These are phyloP conservation scores for Neopestalotiopsis clavispora DNA, from an alignment of 2,329 filamentous ascomycete genomes.

Conservation along the genomic window DNA sequence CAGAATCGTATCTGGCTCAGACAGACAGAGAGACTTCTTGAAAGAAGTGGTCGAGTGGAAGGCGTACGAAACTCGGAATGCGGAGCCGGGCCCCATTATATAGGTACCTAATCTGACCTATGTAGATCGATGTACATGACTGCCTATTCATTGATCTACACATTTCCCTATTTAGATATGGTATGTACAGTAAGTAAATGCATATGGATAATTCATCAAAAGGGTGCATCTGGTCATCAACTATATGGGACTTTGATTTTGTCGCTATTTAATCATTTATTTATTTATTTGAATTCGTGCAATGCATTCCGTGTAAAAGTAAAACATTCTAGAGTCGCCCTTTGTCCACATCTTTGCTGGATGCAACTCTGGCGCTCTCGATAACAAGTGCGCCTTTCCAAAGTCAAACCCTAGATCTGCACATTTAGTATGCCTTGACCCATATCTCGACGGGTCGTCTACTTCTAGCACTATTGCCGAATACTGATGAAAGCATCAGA, in stretches of 20 bases:
- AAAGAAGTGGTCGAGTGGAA: background rate
- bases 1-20: background rate
- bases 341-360: background rate
- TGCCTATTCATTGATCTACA: too few species aligned
- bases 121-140: too few species aligned
- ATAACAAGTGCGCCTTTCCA: background rate
- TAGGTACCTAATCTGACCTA: too few species aligned
- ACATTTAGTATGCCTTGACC: background rate
- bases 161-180: too few species aligned
- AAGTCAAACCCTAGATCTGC: constrained; percentile 2
- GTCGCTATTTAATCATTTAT: background rate
- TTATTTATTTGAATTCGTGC: background rate
- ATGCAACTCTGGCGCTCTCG: background rate
- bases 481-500: background rate
- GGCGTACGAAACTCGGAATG: background rate
- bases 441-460: background rate
- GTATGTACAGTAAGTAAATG: too few species aligned
- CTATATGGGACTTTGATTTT: background rate
- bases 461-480: background rate
- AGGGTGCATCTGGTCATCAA: background rate
- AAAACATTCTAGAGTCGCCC: constrained; percentile 2
- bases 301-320: background rate
- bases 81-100: background rate
- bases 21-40: background rate
- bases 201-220: background rate